Conservation (phyloP, 176 grass and related monocot species). For the barley (Hordeum vulgare) region MorexV3_pseudomolecules_assembly NC_058524.1:399780208-399780707, state of each 20-base stretch:
- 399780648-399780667: slow-evolving; percentile 19
- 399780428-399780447: neutral
- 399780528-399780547: neutral
- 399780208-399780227: slow-evolving; percentile 31
- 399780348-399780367: neutral
- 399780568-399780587: neutral
- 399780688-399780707: slow-evolving; percentile 26
- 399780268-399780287: slow-evolving; percentile 12
- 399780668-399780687: slow-evolving; percentile 29
- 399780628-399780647: slow-evolving; percentile 30
- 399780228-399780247: slow-evolving; percentile 29
- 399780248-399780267: neutral
- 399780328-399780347: neutral
- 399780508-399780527: slow-evolving; percentile 16
- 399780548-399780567: slow-evolving; percentile 28
- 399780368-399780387: neutral
- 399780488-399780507: neutral
- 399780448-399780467: slow-evolving; percentile 17
- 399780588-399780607: slow-evolving; percentile 2
- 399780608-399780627: slow-evolving; percentile 14
- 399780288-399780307: slow-evolving; percentile 5
- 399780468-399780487: slow-evolving; percentile 2
- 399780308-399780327: neutral
- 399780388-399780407: slow-evolving; percentile 3
- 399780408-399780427: slow-evolving; percentile 3